These are phyloP conservation scores for Solanum hybrid DNA, from an alignment of 305 asterid species.

Conservation along the genomic window DNA sequence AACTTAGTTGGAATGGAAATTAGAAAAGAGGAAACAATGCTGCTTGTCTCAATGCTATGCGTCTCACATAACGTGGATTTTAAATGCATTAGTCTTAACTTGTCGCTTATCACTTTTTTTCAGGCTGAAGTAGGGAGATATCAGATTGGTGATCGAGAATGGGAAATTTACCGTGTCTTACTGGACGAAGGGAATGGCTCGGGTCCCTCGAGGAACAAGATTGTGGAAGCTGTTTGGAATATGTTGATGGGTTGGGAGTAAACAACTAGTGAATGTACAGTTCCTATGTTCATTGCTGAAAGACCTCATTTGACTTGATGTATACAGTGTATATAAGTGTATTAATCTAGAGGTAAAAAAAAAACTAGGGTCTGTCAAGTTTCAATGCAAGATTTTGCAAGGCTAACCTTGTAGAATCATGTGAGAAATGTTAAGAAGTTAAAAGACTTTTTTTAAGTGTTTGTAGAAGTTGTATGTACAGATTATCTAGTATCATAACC, in stretches of 20 bases:
- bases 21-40: not conserved
- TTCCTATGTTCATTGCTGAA: not conserved
- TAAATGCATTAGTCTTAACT: not conserved
- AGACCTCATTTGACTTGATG: not conserved
- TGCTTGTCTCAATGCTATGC: not conserved
- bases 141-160: slow-evolving; percentile 59
- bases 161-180: slow-evolving; percentile 82
- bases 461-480: not conserved
- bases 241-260: slow-evolving; percentile 83
- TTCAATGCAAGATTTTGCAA: slow-evolving; percentile 12
- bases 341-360: slow-evolving; percentile 3
- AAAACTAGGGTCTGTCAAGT: slow-evolving; percentile 4
- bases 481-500: not conserved
- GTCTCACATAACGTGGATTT: not conserved
- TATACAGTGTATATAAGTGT: not conserved
- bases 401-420: slow-evolving; percentile 12
- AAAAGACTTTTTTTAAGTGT: not conserved
- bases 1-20: not conserved
- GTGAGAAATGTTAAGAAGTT: not conserved
- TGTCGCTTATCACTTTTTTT: not conserved
- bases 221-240: slow-evolving; percentile 77
- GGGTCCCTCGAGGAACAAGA: slow-evolving; percentile 43
- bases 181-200: slow-evolving; percentile 66
- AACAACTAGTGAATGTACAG: not conserved
- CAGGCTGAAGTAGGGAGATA: slow-evolving; percentile 83